These are phyloP conservation scores for Phytophthora hibernalis DNA, from an alignment of 352 stramenopile species.

Conservation along the genomic window DNA sequence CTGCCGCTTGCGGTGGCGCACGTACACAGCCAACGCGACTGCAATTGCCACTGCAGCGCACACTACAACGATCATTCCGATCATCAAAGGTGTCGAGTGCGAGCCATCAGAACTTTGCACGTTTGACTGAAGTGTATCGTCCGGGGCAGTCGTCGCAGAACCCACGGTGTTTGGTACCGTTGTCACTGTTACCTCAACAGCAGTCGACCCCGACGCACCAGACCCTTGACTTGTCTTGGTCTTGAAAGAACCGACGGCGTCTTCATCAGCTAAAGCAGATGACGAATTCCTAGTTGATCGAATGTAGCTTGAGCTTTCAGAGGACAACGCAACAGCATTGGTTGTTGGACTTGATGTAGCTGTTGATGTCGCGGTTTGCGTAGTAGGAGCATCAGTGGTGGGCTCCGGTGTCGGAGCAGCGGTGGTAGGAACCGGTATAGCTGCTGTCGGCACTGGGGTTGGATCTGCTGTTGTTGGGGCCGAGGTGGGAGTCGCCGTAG, in stretches of 20 bases:
- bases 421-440: neutral
- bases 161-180: neutral
- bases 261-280: neutral
- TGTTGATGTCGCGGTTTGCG: slow-evolving; percentile 5
- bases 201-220: neutral
- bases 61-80: slow-evolving; percentile 21
- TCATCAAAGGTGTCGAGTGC: slow-evolving; percentile 19
- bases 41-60: slow-evolving; percentile 14
- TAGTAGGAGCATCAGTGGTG: too few relatives aligned
- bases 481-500: slow-evolving; percentile 1
- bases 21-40: slow-evolving; percentile 26
- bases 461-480: neutral
- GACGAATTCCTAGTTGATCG: neutral
- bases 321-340: neutral
- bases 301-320: neutral
- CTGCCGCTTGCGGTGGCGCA: slow-evolving; percentile 22
- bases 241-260: neutral
- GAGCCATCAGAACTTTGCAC: slow-evolving; percentile 19
- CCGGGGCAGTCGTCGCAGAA: slow-evolving; percentile 1
- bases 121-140: slow-evolving; percentile 10
- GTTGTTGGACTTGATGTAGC: neutral
- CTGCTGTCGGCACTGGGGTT: neutral
- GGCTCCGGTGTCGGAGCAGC: too few relatives aligned
- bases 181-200: slow-evolving; percentile 9
- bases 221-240: neutral